Percentiles rank a stretch among this genome's conserved stretches.
Evolutionary conservation across 2,329 filamentous ascomycete genomes (phyloP).

Genomic region (Teratosphaeriaceae sp.): DNA sequence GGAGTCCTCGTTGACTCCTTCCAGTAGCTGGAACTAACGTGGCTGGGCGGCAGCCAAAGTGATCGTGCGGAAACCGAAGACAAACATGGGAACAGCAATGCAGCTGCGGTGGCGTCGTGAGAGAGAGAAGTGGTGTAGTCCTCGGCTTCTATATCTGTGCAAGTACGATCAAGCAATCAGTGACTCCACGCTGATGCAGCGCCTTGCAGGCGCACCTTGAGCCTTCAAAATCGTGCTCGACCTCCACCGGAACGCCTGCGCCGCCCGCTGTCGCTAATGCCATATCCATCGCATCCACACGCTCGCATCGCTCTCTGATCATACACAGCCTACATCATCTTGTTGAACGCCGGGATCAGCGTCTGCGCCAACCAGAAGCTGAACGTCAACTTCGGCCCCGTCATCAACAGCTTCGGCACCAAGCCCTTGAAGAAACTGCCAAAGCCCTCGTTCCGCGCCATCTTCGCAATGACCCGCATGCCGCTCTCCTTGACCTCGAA

Average conservation of each 20-base stretch:
- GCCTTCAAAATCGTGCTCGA: background rate
- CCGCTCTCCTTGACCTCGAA: slow-evolving; percentile 97
- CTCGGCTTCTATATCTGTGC: slow-evolving; percentile 1
- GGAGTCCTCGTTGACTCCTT: too few species aligned
- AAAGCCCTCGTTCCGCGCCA: slow-evolving; percentile 87
- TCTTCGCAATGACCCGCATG: slow-evolving; percentile 84
- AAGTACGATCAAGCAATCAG: background rate
- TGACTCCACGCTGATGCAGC: background rate
- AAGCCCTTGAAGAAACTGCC: slow-evolving; percentile 97
- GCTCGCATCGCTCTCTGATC: background rate
- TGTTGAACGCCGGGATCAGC: slow-evolving; percentile 85
- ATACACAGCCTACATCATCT: slow-evolving; percentile 35
- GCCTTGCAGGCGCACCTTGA: background rate
- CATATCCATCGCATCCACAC: background rate
- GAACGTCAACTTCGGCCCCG: slow-evolving; percentile 96
- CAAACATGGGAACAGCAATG: too few species aligned
- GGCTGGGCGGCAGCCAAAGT: too few species aligned
- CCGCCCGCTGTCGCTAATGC: background rate
- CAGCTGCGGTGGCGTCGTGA: background rate
- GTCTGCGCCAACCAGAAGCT: slow-evolving; percentile 99
- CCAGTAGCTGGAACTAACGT: too few species aligned
- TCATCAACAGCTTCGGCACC: slow-evolving; percentile 97
- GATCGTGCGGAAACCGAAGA: too few species aligned
- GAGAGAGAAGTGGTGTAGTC: background rate
- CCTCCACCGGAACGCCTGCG: background rate